Base-by-base conservation (phyloP, 2,329 filamentous ascomycete genomes). In the Aspergillus carbonarius region DNA sequence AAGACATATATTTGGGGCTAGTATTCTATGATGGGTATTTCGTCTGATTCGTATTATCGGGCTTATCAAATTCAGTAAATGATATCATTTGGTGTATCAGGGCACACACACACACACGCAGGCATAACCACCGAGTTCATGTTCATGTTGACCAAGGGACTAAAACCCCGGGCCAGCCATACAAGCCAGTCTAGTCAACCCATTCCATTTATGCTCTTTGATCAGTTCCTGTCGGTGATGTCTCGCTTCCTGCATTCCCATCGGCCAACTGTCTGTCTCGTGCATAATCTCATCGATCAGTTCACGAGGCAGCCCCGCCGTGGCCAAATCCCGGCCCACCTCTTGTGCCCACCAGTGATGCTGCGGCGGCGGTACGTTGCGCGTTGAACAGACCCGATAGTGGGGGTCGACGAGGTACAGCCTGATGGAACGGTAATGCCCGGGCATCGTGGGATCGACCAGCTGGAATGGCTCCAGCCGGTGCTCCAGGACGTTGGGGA, bases 371-470 rank as follows among this genome's bases (percentile, higher is more conserved):
- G 53, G 56, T 1, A 61, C 53, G 48, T 61, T 61, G 0, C 56
- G 56, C 7, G 59, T 54, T 5, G 59, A 61, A 8, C 54, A 53
- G 10, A 57, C 50, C 18, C 56, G 49, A 7, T 46, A 42, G 23
- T 61, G 40, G 4, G 57, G 59, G n/a, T 59, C 59, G 20, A 61
- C 49, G 2, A 61, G 48, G 9, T 51, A 54, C 15, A 59, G 9
- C 2, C 42, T 54, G 18, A 61, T 46, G 27, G 52, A 54, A n/a
- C 55, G 48, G 10, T 25, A 54, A 23, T 61, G 56, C 7, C 56
- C 56, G 6, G 56, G 20, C 15, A 51, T 46, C 8, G 32, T 20
- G 6, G 15, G 6, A 34, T 59, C 59, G 5, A 39, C 59, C 1
- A 60, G 27, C 1, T 17, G 5, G 34, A 60, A 58, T 5, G 59